phyloP scores from a whole-genome alignment of 1,284 basidiomycete genomes.

The Cryptococcus jaspeensis region DNA sequence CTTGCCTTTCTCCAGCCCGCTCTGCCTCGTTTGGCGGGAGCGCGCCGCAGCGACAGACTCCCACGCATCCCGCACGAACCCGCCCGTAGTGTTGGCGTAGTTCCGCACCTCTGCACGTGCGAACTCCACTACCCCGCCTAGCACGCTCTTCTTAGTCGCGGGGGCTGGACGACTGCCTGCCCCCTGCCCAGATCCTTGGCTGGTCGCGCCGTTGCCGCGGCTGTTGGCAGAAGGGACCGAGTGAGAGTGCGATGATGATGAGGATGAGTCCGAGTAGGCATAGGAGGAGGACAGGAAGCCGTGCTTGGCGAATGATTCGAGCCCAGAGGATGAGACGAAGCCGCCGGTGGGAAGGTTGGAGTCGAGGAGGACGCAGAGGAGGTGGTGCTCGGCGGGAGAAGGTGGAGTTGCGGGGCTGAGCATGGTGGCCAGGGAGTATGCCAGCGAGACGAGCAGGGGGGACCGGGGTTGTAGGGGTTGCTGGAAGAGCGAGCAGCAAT shows the following conservation, averaged over 20 bases:
- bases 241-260: slow-evolving; percentile 26
- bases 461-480: too few species aligned
- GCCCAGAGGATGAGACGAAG: slow-evolving; percentile 92
- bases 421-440: not conserved
- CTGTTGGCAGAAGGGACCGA: not conserved
- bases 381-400: slow-evolving; percentile 26
- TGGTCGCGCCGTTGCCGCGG: not conserved
- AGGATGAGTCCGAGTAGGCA: slow-evolving; percentile 20
- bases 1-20: not conserved
- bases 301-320: slow-evolving; percentile 86
- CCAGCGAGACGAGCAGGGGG: too few species aligned
- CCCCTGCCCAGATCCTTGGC: not conserved
- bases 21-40: not conserved
- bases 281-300: slow-evolving; percentile 60
- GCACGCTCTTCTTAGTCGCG: not conserved
- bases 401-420: not conserved
- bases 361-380: slow-evolving; percentile 67
- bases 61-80: slow-evolving; percentile 73
- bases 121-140: slow-evolving; percentile 33
- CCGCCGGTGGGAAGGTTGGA: slow-evolving; percentile 96
- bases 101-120: slow-evolving; percentile 52
- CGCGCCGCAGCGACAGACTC: slow-evolving; percentile 18
- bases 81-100: slow-evolving; percentile 71
- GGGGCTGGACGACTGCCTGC: not conserved
- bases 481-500: too few species aligned